These are phyloP conservation scores for Fusarium hainanense DNA, from an alignment of 2,329 filamentous ascomycete genomes.

Conservation along the genomic window DNA sequence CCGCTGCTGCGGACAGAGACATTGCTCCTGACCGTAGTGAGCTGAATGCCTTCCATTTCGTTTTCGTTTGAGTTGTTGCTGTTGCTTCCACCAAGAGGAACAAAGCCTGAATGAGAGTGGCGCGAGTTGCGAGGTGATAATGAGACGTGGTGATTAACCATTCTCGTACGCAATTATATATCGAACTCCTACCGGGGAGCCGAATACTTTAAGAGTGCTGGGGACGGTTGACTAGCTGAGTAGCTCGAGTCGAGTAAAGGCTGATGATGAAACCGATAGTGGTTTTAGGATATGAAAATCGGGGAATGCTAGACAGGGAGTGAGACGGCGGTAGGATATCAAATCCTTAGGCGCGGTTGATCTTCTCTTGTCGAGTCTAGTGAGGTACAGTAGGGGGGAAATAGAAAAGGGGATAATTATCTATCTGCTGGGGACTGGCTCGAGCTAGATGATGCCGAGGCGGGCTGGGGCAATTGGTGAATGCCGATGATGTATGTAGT, in stretches of 20 bases:
- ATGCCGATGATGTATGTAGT: slow-evolving; percentile 30
- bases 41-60: slow-evolving; percentile 63
- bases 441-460: slow-evolving; percentile 36
- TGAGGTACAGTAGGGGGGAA: background rate
- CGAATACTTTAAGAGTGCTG: slow-evolving; percentile 28
- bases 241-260: slow-evolving; percentile 11
- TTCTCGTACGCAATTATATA: slow-evolving; percentile 30
- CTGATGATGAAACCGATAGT: slow-evolving; percentile 36
- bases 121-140: slow-evolving; percentile 53
- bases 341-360: slow-evolving; percentile 39
- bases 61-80: slow-evolving; percentile 43
- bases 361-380: slow-evolving; percentile 19
- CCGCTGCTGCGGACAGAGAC: slow-evolving; percentile 58
- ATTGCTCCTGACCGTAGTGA: slow-evolving; percentile 66
- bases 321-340: slow-evolving; percentile 42
- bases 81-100: slow-evolving; percentile 54
- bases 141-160: slow-evolving; percentile 48
- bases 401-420: slow-evolving; percentile 22
- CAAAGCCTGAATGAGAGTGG: slow-evolving; percentile 56
- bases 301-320: slow-evolving; percentile 25
- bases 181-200: slow-evolving; percentile 41
- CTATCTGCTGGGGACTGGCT: slow-evolving; percentile 41
- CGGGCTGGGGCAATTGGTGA: slow-evolving; percentile 34
- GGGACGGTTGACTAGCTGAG: slow-evolving; percentile 21
- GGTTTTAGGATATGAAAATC: slow-evolving; percentile 27